Conservation (phyloP, 106 monocot genomes). For the Dendrobium catenatum region DNA sequence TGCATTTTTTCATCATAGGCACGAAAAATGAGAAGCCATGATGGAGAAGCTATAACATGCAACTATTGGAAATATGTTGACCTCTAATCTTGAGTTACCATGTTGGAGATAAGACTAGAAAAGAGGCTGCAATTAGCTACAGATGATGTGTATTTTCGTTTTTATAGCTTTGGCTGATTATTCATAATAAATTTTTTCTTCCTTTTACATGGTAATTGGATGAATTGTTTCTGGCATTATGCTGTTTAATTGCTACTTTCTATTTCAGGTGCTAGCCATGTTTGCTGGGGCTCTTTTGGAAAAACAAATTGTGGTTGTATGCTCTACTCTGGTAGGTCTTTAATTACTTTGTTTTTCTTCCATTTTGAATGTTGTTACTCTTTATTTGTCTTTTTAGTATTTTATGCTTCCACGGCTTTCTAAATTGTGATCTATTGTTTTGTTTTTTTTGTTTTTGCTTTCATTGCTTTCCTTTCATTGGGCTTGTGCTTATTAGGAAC, state of each 20-base stretch:
- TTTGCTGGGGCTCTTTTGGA: constrained; percentile 97
- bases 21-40: background rate
- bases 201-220: background rate
- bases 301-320: constrained; percentile 91
- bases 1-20: background rate
- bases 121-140: background rate
- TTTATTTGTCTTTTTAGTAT: background rate
- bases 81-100: background rate
- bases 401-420: background rate
- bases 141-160: background rate
- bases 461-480: background rate
- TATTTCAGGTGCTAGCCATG: constrained; percentile 59
- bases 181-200: background rate
- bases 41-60: background rate
- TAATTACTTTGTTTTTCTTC: background rate
- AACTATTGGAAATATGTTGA: background rate
- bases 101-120: background rate
- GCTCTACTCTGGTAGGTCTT: constrained; percentile 85
- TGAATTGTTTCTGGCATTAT: constrained; percentile 5
- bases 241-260: constrained; percentile 3
- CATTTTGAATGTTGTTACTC: background rate
- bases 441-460: background rate
- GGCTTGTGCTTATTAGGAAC: background rate
- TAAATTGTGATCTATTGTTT: background rate
- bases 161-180: background rate